phyloP scores from a whole-genome alignment of 306 rosid species.

The Abrus precatorius region DNA sequence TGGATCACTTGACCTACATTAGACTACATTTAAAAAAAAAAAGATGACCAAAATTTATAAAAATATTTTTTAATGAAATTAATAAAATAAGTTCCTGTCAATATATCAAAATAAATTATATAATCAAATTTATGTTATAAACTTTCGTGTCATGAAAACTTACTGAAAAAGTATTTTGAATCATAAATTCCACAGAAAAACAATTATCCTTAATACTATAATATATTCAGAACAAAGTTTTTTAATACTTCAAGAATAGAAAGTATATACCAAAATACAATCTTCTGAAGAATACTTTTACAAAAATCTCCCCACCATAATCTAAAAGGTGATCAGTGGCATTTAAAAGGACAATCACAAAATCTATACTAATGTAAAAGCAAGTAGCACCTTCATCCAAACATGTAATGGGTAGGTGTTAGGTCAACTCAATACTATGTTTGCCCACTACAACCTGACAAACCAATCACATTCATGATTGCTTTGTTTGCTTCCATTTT shows the following conservation, averaged over 20 bases:
- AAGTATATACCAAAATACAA: background rate
- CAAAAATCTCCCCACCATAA: background rate
- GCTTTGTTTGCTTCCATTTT: conserved; percentile 8
- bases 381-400: conserved; percentile 12
- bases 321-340: background rate
- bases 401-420: conserved; percentile 3
- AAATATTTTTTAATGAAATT: no score
- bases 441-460: conserved; percentile 35
- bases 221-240: background rate
- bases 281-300: background rate
- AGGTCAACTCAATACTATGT: conserved; percentile 13
- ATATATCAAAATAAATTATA: no score
- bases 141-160: no score
- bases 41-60: no score
- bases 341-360: background rate
- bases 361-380: conserved; percentile 4
- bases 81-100: no score
- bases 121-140: no score
- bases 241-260: background rate
- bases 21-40: no score
- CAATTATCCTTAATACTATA: background rate
- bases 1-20: background rate
- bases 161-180: background rate
- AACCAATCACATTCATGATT: conserved; percentile 15
- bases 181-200: background rate